These are phyloP conservation scores for Penicillium sp. DNA, from an alignment of 2,329 filamentous ascomycete species.

Conservation along the genomic window DNA sequence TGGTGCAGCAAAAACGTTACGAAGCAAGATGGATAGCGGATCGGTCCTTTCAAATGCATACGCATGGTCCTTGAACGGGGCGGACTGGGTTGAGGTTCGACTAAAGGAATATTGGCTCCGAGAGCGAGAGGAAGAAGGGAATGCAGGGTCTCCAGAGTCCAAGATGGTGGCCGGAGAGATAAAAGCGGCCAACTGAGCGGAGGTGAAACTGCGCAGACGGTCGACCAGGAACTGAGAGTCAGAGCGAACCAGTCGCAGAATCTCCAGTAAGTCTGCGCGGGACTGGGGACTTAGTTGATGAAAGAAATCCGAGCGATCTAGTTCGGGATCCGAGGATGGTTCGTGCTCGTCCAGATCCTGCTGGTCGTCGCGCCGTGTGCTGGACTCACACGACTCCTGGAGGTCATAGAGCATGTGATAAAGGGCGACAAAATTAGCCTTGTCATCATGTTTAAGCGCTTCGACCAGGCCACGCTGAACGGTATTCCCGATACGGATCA, in stretches of 20 bases:
- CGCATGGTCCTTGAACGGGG: conserved; percentile 70
- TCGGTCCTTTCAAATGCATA: conserved; percentile 86
- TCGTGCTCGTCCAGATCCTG: conserved; percentile 34
- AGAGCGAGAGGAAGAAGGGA: conserved; percentile 60
- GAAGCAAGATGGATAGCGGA: conserved; percentile 75
- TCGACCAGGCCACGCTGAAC: conserved; percentile 45
- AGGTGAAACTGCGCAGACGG: conserved; percentile 69
- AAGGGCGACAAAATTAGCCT: conserved; percentile 42
- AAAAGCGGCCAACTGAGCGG: conserved; percentile 70
- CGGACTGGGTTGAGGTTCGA: conserved; percentile 42
- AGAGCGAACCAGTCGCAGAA: conserved; percentile 75
- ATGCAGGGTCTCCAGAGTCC: conserved; percentile 77
- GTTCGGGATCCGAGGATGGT: conserved; percentile 33
- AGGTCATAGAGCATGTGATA: conserved; percentile 45
- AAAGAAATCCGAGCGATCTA: conserved; percentile 38
- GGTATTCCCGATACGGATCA: conserved; percentile 40
- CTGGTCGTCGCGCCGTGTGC: conserved; percentile 28
- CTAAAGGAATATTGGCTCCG: conserved; percentile 32
- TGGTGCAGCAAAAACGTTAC: conserved; percentile 85
- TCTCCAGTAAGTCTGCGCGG: conserved; percentile 69
- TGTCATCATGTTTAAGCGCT: conserved; percentile 44
- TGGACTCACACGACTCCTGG: conserved; percentile 40
- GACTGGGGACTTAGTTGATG: conserved; percentile 70
- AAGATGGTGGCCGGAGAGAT: conserved; percentile 72
- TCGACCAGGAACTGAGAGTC: conserved; percentile 85